Conservation (phyloP, 1,284 basidiomycete genomes). For the Leccinum pachyderme region DNA sequence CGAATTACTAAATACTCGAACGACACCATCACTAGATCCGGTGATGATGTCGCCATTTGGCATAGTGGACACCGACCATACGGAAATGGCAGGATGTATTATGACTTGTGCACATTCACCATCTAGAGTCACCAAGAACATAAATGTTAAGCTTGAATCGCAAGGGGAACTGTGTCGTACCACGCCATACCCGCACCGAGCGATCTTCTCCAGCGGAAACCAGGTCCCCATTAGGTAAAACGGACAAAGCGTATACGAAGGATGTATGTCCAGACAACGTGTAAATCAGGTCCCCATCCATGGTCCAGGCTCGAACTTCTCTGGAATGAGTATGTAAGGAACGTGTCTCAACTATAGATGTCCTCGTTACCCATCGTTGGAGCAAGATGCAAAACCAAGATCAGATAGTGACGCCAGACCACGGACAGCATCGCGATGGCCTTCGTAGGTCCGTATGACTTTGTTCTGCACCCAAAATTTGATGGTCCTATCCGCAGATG, state of each 20-base stretch:
- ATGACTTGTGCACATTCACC: slow-evolving; percentile 85
- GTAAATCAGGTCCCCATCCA: slow-evolving; percentile 75
- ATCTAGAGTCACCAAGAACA: slow-evolving; percentile 38
- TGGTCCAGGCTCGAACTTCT: slow-evolving; percentile 89
- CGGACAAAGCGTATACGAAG: slow-evolving; percentile 90
- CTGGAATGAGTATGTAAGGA: slow-evolving; percentile 39
- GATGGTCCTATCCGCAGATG: slow-evolving; percentile 94
- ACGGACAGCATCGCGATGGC: slow-evolving; percentile 91
- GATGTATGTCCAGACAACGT: slow-evolving; percentile 91
- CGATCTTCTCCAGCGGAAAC: slow-evolving; percentile 84
- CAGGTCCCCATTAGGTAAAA: slow-evolving; percentile 75
- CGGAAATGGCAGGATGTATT: slow-evolving; percentile 89
- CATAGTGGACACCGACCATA: slow-evolving; percentile 88
- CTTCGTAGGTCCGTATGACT: slow-evolving; percentile 70
- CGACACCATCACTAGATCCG: slow-evolving; percentile 83
- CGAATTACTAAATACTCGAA: slow-evolving; percentile 84
- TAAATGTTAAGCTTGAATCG: neutral
- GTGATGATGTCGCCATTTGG: slow-evolving; percentile 89
- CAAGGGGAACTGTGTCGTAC: slow-evolving; percentile 33
- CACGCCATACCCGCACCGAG: slow-evolving; percentile 77
- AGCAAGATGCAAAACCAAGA: slow-evolving; percentile 91
- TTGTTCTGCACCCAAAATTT: slow-evolving; percentile 84
- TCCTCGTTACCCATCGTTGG: slow-evolving; percentile 78
- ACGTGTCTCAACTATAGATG: slow-evolving; percentile 1
- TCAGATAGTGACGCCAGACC: slow-evolving; percentile 78